Base-by-base conservation (phyloP, 169 alveolate genomes). In the Ichthyophthirius multifiliis region DNA sequence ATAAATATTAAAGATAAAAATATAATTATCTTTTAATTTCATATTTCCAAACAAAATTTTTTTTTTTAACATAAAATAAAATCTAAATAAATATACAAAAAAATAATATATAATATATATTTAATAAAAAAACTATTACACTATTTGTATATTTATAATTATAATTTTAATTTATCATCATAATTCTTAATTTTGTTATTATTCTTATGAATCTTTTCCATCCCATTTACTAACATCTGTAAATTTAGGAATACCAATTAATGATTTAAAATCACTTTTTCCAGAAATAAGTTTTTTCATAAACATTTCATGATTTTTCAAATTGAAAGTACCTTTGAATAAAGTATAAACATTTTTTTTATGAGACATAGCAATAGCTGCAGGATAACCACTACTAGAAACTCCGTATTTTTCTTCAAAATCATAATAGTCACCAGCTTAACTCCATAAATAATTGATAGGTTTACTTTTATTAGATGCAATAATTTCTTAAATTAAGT, bases 401-500 rank as follows among this genome's bases (percentile, higher is more conserved):
- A 96, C 77, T 34, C 92, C 90, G 18, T 94, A 76, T 79, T 87
- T 83, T 39, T 91, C 93, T 75, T 95, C 97, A 46, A 96, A 76
- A 34, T 95, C 95, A 83, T 90, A 91, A 43, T 94, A 93, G 75
- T 94, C 95, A 12, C 98, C 98, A 37, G 97, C 99, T 76, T 92
- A 89, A 43, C 96, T 89, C 98, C 99, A 96, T 43, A 95, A 88
- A 86, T 88, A 90, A 12, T 83, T 80, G 31, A 96, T 90, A 13
- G 98, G 96, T 79, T 94, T 90, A 23, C 90, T 88, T 71, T 95
- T 90, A 15, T 87, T 73, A 15, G 81, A 88, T 82, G 92, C 91
- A 32, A 94, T 94, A 35, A 86, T 95, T 7, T 84, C 90, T 75
- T 84, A 85, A 43, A 94, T 73, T 37, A 67, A 67, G 13, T 87